Evolutionary conservation across 345 rosid genomes (phyloP).

Genomic region (Boechera divaricarpa): DNA sequence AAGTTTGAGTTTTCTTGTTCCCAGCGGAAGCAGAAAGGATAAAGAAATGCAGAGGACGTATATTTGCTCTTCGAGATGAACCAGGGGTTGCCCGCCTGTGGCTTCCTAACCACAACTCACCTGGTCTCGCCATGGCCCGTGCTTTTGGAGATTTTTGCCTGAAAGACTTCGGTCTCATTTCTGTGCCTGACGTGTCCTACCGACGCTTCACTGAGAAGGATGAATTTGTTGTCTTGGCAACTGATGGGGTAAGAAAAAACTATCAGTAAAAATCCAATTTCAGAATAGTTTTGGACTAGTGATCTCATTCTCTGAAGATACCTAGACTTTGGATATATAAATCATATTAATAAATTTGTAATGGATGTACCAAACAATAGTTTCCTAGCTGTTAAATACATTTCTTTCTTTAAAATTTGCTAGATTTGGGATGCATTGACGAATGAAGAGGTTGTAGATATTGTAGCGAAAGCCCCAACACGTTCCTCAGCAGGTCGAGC

Average conservation of each 20-base stretch:
- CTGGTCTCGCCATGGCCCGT: conserved; percentile 99
- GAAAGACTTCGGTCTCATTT: conserved; percentile 89
- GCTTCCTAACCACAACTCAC: conserved; percentile 91
- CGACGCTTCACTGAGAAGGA: conserved; percentile 73
- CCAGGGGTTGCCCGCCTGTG: conserved; percentile 95
- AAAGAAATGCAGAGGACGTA: conserved; percentile 80
- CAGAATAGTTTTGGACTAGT: neutral
- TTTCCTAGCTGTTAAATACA: neutral
- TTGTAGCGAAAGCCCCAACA: conserved; percentile 70
- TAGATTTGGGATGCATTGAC: conserved; percentile 97
- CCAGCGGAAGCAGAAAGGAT: conserved; percentile 97
- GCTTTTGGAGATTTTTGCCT: conserved; percentile 99
- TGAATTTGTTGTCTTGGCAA: conserved; percentile 91
- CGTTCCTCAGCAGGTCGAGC: conserved; percentile 78
- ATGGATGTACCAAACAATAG: neutral
- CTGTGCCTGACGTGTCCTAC: conserved; percentile 83
- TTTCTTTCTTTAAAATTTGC: neutral
- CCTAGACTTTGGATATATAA: conserved; percentile 67
- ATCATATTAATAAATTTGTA: conserved; percentile 18
- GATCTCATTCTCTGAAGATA: conserved; percentile 19
- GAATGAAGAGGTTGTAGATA: conserved; percentile 83
- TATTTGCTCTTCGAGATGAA: conserved; percentile 91
- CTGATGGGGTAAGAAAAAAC: conserved; percentile 79
- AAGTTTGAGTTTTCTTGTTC: conserved; percentile 13
- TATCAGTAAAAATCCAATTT: neutral